Conservation (phyloP, 768 basidiomycete species). For the Tylopilus cervinicoccineus region DNA sequence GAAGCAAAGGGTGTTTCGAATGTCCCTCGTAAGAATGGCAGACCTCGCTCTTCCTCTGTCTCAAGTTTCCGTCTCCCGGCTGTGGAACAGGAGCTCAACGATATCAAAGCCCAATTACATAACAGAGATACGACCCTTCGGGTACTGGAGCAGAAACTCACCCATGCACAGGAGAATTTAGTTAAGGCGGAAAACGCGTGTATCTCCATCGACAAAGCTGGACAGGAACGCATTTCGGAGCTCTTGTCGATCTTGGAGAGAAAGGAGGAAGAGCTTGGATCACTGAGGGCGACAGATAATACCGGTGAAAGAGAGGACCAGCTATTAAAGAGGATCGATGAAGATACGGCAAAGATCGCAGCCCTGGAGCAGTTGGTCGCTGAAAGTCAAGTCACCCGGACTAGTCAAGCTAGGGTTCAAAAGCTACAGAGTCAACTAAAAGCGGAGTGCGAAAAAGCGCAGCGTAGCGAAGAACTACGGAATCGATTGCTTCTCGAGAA, state of each 20-base stretch:
- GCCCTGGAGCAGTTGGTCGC: slow-evolving; percentile 49
- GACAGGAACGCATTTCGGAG: slow-evolving; percentile 41
- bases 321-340: slow-evolving; percentile 62
- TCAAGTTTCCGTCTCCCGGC: slow-evolving; percentile 46
- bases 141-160: slow-evolving; percentile 43
- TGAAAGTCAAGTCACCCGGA: slow-evolving; percentile 34
- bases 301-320: slow-evolving; percentile 54
- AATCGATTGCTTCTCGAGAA: slow-evolving; percentile 51
- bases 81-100: slow-evolving; percentile 55
- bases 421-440: slow-evolving; percentile 40
- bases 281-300: slow-evolving; percentile 36
- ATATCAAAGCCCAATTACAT: slow-evolving; percentile 39
- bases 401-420: slow-evolving; percentile 34
- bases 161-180: slow-evolving; percentile 45
- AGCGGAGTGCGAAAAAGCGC: slow-evolving; percentile 38
- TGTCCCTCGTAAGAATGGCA: slow-evolving; percentile 33
- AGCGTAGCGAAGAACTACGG: slow-evolving; percentile 41
- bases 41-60: slow-evolving; percentile 58
- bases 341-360: slow-evolving; percentile 64
- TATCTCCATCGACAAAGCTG: slow-evolving; percentile 47
- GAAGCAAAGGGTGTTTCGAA: slow-evolving; percentile 30
- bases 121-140: slow-evolving; percentile 45
- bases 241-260: slow-evolving; percentile 45
- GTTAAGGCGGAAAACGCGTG: slow-evolving; percentile 57
- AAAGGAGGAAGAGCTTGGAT: slow-evolving; percentile 57